Conservation (phyloP, 129 eudicot genomes). For the Tagetes patula region DNA sequence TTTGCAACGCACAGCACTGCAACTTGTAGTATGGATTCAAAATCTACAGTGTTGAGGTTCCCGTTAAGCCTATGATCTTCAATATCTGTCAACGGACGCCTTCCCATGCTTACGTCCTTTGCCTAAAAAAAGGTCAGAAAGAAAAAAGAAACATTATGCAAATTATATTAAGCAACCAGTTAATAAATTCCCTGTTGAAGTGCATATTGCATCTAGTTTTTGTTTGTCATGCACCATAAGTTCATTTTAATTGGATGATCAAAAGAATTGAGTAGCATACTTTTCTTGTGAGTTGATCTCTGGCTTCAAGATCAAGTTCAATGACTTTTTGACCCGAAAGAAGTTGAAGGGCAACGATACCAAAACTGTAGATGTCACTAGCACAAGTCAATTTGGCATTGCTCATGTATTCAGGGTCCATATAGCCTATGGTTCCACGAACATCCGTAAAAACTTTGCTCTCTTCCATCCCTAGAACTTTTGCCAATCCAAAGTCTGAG, state of each 20-base stretch:
- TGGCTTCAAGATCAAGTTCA: conserved; percentile 70
- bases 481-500: conserved; percentile 81
- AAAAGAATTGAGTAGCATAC: conserved; percentile 21
- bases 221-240: not conserved
- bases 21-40: conserved; percentile 60
- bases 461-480: conserved; percentile 70
- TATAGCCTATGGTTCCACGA: conserved; percentile 77
- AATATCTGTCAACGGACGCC: conserved; percentile 60
- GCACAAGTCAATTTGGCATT: conserved; percentile 82
- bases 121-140: conserved; percentile 45
- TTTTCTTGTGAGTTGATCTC: conserved; percentile 78
- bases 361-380: conserved; percentile 78
- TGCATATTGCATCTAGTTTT: not conserved
- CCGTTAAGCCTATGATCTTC: conserved; percentile 66
- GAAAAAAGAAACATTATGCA: not conserved
- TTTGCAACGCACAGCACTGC: conserved; percentile 70
- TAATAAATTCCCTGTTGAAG: not conserved
- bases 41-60: conserved; percentile 55
- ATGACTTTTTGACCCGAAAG: conserved; percentile 78
- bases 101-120: conserved; percentile 69
- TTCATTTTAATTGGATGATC: too few species aligned
- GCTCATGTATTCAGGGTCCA: conserved; percentile 93
- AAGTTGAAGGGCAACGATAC: conserved; percentile 75
- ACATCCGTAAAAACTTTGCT: conserved; percentile 83
- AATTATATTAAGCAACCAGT: not conserved